Percentiles rank a stretch among this genome's conserved stretches.
Conservation (phyloP, 2,329 filamentous ascomycete genomes). For the Stemphylium lycopersici region DNA sequence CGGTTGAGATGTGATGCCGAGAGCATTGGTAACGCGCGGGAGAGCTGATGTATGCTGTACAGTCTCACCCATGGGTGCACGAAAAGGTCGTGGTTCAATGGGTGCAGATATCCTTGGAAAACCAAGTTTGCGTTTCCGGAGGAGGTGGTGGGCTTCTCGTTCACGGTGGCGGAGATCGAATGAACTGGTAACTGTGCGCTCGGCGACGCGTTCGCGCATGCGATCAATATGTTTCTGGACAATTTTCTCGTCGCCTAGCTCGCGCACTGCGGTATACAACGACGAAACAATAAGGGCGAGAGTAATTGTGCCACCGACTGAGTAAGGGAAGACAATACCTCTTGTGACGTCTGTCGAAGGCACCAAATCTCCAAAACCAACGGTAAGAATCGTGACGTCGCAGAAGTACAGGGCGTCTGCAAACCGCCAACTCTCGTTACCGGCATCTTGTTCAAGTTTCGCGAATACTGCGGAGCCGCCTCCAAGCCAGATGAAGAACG, state of each 20-base stretch:
- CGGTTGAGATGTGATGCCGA: slow-evolving; percentile 38
- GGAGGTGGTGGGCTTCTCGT: slow-evolving; percentile 30
- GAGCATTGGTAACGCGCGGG: slow-evolving; percentile 14
- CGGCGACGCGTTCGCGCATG: slow-evolving; percentile 60
- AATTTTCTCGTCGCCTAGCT: slow-evolving; percentile 67
- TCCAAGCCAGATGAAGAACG: slow-evolving; percentile 81
- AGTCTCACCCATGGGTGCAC: slow-evolving; percentile 29
- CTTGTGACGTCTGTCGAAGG: slow-evolving; percentile 63
- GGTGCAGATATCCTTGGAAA: slow-evolving; percentile 37
- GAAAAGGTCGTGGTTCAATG: slow-evolving; percentile 25
- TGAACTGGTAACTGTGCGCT: slow-evolving; percentile 60
- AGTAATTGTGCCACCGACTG: slow-evolving; percentile 81
- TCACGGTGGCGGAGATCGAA: slow-evolving; percentile 53
- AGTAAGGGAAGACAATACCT: slow-evolving; percentile 80
- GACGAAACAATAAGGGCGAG: slow-evolving; percentile 83
- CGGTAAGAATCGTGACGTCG: slow-evolving; percentile 51
- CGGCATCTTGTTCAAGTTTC: slow-evolving; percentile 61
- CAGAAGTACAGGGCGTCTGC: slow-evolving; percentile 67
- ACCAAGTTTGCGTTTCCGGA: slow-evolving; percentile 24
- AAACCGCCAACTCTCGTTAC: slow-evolving; percentile 66
- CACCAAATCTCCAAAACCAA: slow-evolving; percentile 61
- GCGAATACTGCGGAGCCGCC: slow-evolving; percentile 79
- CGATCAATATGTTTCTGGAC: slow-evolving; percentile 64
- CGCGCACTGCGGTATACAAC: slow-evolving; percentile 70
- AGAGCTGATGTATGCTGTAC: slow-evolving; percentile 9